A percentile compares a stretch with the other conserved stretches of the same genome.
Evolutionary conservation across 176 grass and related monocot genomes (phyloP).

Genomic region (Saccharum officinarum): DNA sequence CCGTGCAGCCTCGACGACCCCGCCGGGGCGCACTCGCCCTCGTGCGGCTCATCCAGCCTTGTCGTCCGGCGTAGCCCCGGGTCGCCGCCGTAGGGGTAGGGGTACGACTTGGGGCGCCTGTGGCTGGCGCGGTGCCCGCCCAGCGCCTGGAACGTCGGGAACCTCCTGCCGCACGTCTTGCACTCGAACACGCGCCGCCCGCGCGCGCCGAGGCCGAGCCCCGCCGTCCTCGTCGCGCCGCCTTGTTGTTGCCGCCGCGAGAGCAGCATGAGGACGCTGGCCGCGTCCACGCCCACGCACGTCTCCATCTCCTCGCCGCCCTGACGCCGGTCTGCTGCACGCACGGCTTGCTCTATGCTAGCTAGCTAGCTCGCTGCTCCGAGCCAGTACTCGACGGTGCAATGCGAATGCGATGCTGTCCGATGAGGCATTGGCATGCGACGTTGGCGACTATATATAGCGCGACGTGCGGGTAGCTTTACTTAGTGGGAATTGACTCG

Average conservation of each 20-base stretch:
- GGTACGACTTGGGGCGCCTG: constrained; percentile 26
- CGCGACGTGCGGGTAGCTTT: neutral
- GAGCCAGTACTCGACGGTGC: neutral
- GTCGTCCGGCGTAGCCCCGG: neutral
- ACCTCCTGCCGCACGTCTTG: constrained; percentile 64
- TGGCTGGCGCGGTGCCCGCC: constrained; percentile 85
- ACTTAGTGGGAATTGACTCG: neutral
- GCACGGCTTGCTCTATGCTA: constrained; percentile 25
- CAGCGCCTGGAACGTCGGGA: constrained; percentile 80
- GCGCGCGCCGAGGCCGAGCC: neutral
- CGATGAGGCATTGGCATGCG: neutral
- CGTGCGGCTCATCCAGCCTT: neutral
- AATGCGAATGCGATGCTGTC: neutral
- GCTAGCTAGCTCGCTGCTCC: neutral
- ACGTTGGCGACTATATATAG: constrained; percentile 4
- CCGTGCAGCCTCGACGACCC: constrained; percentile 31
- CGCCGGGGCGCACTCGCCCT: neutral
- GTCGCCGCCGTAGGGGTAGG: neutral
- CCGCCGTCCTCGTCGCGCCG: neutral
- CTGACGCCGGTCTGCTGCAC: neutral
- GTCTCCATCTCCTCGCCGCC: constrained; percentile 24
- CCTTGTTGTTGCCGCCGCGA: constrained; percentile 3
- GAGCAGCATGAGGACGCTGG: constrained; percentile 42
- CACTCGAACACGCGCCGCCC: constrained; percentile 59
- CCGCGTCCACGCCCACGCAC: constrained; percentile 26